Evolutionary conservation across 192 early-diverging fungal genomes (phyloP).

Genomic region (Coemansia umbellata): DNA sequence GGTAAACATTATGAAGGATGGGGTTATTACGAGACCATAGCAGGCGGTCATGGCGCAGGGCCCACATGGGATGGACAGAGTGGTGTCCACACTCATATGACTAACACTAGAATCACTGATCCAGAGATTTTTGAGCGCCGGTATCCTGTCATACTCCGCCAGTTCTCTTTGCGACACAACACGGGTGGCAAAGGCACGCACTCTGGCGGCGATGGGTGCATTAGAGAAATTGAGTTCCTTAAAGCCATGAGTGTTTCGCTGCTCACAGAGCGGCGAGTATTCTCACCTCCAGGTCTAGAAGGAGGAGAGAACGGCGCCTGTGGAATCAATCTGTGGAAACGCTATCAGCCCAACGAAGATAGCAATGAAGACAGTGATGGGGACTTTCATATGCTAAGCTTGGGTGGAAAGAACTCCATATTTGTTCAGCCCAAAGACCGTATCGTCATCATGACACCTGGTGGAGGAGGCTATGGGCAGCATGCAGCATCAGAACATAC

Average conservation of each 20-base stretch:
- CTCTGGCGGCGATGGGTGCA: slow-evolving; percentile 83
- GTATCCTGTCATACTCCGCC: slow-evolving; percentile 84
- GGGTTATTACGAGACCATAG: slow-evolving; percentile 98
- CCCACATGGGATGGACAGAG: slow-evolving; percentile 84
- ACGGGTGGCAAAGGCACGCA: slow-evolving; percentile 78
- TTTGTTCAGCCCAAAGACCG: slow-evolving; percentile 74
- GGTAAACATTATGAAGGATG: slow-evolving; percentile 61
- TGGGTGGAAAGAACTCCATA: slow-evolving; percentile 88
- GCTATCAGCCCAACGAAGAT: slow-evolving; percentile 17
- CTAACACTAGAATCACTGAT: slow-evolving; percentile 97
- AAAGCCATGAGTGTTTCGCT: slow-evolving; percentile 84
- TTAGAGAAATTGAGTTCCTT: slow-evolving; percentile 94
- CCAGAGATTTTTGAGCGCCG: slow-evolving; percentile 91
- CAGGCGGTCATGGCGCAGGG: slow-evolving; percentile 82
- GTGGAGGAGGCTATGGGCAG: slow-evolving; percentile 79
- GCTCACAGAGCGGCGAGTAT: slow-evolving; percentile 87
- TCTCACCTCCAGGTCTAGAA: slow-evolving; percentile 78
- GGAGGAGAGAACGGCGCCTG: slow-evolving; percentile 70
- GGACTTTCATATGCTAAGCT: slow-evolving; percentile 54
- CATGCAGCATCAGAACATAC: too few relatives aligned
- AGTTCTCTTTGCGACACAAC: slow-evolving; percentile 69
- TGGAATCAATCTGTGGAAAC: slow-evolving; percentile 80
- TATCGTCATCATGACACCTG: slow-evolving; percentile 83
- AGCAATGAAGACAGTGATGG: not conserved
- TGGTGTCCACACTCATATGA: slow-evolving; percentile 85